These are phyloP conservation scores for Vaccinium vitisidaea DNA, from an alignment of 148 eudicot species.

Conservation along the genomic window DNA sequence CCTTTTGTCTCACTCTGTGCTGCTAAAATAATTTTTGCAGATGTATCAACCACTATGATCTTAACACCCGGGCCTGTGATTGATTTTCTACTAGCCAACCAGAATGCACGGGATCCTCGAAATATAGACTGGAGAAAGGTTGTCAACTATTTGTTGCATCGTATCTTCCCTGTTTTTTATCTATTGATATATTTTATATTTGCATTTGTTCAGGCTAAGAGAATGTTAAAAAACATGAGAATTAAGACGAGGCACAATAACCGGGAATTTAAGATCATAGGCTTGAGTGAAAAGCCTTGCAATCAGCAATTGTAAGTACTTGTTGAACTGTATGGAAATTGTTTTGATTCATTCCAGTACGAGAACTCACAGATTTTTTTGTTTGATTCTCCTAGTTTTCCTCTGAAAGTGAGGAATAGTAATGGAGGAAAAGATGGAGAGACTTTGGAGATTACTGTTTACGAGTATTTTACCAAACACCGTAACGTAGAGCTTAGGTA, in stretches of 20 bases:
- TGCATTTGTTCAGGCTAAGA: constrained; percentile 61
- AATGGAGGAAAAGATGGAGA: constrained; percentile 39
- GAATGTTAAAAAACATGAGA: constrained; percentile 62
- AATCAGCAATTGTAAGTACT: constrained; percentile 62
- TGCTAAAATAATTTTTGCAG: constrained; percentile 34
- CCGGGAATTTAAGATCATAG: constrained; percentile 65
- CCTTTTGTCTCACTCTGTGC: constrained; percentile 9
- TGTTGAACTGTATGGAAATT: constrained; percentile 8
- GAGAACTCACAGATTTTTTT: constrained; percentile 18
- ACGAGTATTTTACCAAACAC: constrained; percentile 60
- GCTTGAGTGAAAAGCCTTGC: constrained; percentile 83
- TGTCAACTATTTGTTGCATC: constrained; percentile 6
- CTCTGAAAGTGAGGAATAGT: constrained; percentile 38
- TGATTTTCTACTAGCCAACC: constrained; percentile 66
- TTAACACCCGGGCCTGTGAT: constrained; percentile 73
- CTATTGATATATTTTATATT: not conserved
- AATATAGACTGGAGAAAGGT: constrained; percentile 79
- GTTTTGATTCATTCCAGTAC: not conserved
- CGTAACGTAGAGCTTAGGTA: constrained; percentile 48
- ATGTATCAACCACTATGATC: constrained; percentile 70
- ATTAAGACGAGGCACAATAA: constrained; percentile 64
- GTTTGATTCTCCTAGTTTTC: constrained; percentile 41
- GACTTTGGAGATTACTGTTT: constrained; percentile 50
- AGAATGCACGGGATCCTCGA: constrained; percentile 52
- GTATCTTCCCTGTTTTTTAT: not conserved